Conservation (phyloP, 768 basidiomycete genomes). For the Pholiota conissans region DNA sequence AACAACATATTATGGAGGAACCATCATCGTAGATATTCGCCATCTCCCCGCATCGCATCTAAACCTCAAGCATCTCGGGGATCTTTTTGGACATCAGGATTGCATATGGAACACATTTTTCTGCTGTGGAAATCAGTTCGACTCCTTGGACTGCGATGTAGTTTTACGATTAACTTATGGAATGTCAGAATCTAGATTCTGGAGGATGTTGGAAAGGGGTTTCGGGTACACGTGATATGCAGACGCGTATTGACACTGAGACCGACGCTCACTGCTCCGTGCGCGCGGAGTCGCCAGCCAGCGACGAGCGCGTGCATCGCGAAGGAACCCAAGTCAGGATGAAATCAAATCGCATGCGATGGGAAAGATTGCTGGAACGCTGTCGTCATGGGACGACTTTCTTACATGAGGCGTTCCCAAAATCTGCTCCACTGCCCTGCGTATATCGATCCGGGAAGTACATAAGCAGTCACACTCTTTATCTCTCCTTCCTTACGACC, state of each 20-base stretch:
- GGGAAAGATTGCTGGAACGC: neutral
- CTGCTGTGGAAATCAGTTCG: neutral
- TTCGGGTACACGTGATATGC: neutral
- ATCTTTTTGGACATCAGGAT: conserved; percentile 4
- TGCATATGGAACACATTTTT: neutral
- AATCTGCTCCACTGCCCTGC: neutral
- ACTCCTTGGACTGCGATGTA: conserved; percentile 5
- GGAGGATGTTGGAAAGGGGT: neutral
- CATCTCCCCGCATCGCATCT: conserved; percentile 2
- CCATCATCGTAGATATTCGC: conserved; percentile 23
- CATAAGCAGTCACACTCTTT: conserved; percentile 2
- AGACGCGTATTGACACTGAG: neutral
- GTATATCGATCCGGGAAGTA: conserved; percentile 4
- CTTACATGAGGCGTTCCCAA: neutral
- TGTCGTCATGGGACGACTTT: neutral
- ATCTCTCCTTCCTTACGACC: neutral
- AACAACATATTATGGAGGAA: conserved; percentile 29
- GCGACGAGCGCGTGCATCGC: neutral
- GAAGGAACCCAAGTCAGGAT: neutral
- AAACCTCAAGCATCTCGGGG: neutral
- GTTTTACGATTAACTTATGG: conserved; percentile 6
- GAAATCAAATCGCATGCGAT: neutral
- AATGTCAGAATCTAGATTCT: neutral
- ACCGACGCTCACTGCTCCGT: neutral
- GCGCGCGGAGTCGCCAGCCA: neutral